These are phyloP conservation scores for Escovopsis weberi DNA, from an alignment of 2,329 filamentous ascomycete genomes.

Conservation along the genomic window DNA sequence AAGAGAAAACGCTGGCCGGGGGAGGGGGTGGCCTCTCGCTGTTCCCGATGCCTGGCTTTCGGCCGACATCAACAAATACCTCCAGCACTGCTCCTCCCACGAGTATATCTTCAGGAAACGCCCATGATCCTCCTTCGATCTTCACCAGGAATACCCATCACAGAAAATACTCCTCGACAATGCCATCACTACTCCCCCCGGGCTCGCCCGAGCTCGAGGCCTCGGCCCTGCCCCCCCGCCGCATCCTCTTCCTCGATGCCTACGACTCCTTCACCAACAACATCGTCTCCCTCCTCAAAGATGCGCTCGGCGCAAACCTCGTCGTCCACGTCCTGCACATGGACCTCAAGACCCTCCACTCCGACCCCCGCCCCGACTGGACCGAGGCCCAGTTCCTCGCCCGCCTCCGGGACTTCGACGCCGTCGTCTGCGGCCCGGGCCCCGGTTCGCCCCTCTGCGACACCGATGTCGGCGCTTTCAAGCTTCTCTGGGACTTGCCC, in stretches of 20 bases:
- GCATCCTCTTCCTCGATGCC: constrained; percentile 81
- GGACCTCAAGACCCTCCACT: constrained; percentile 42
- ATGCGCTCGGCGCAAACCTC: constrained; percentile 52
- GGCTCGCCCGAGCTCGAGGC: neutral
- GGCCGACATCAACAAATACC: no score
- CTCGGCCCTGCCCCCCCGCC: constrained; percentile 9
- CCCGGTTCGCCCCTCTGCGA: constrained; percentile 63
- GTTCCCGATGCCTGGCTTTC: no score
- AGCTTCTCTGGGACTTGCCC: constrained; percentile 54
- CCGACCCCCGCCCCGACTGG: constrained; percentile 39
- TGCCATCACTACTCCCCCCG: constrained; percentile 4
- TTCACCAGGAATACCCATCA: neutral
- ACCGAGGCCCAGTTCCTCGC: constrained; percentile 26
- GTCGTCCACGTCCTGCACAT: constrained; percentile 29
- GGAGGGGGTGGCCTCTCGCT: no score
- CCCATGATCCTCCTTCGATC: no score
- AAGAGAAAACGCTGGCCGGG: no score
- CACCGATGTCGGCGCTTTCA: constrained; percentile 73
- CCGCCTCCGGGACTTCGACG: constrained; percentile 50
- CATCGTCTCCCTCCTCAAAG: constrained; percentile 68
- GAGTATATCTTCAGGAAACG: no score
- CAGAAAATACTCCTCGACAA: neutral
- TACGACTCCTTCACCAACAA: constrained; percentile 97
- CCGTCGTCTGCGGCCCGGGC: constrained; percentile 79
- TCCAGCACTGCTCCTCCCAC: no score